A percentile compares a stretch with the other conserved stretches of the same genome.
Evolutionary conservation across 2,329 filamentous ascomycete genomes (phyloP).

Genomic region (Exophiala mesophila): DNA sequence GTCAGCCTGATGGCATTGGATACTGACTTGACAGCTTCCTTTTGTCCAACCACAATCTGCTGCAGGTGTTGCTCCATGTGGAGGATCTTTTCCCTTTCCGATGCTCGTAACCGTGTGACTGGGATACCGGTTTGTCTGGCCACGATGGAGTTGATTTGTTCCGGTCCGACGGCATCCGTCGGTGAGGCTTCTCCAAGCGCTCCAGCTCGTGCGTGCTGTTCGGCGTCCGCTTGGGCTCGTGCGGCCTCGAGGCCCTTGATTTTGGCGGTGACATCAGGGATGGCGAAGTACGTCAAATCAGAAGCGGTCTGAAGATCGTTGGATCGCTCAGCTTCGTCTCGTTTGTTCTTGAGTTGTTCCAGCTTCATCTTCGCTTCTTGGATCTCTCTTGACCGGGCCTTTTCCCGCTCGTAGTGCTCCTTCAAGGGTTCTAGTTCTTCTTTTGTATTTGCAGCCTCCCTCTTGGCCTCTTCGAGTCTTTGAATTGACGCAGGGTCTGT

Average conservation of each 20-base stretch:
- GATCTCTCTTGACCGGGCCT: constrained; percentile 82
- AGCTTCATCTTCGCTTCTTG: constrained; percentile 94
- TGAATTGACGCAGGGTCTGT: constrained; percentile 88
- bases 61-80: constrained; percentile 87
- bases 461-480: constrained; percentile 75
- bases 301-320: constrained; percentile 82
- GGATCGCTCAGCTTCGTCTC: constrained; percentile 85
- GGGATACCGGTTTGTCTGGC: constrained; percentile 97
- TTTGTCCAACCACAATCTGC: constrained; percentile 86
- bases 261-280: constrained; percentile 77
- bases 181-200: constrained; percentile 66
- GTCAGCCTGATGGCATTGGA: constrained; percentile 95
- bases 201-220: constrained; percentile 53
- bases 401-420: constrained; percentile 93
- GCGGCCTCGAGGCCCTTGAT: constrained; percentile 79
- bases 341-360: constrained; percentile 83
- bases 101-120: constrained; percentile 85
- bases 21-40: constrained; percentile 85
- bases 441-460: constrained; percentile 88
- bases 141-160: constrained; percentile 99
- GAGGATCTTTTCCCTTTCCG: constrained; percentile 97
- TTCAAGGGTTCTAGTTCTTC: constrained; percentile 88
- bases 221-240: constrained; percentile 71
- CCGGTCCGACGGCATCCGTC: constrained; percentile 88
- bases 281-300: constrained; percentile 94